Evolutionary conservation across 306 rosid genomes (phyloP).

Genomic region (Acmispon strigosus): DNA sequence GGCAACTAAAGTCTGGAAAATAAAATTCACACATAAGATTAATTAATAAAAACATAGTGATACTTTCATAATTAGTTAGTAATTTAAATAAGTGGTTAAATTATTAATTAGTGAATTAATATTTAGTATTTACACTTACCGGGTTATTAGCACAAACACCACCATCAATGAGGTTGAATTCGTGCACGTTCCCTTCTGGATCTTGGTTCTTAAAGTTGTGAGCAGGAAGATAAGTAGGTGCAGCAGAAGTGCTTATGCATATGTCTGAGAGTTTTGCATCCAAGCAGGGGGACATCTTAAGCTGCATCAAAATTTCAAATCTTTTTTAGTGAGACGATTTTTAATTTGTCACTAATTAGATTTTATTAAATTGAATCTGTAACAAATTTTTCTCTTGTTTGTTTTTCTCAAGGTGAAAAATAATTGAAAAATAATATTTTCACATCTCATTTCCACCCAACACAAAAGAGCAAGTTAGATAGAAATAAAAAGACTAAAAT

Average conservation of each 20-base stretch:
- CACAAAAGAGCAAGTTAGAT: too few relatives aligned
- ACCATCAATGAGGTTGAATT: slow-evolving; percentile 63
- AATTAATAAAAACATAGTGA: neutral
- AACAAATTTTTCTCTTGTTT: too few relatives aligned
- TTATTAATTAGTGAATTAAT: neutral
- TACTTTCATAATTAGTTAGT: neutral
- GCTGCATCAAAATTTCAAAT: slow-evolving; percentile 23
- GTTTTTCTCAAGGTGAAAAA: neutral
- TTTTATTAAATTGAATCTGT: neutral
- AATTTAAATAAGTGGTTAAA: neutral
- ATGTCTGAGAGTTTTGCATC: slow-evolving; percentile 49
- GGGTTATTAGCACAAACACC: slow-evolving; percentile 69
- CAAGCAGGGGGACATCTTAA: slow-evolving; percentile 17
- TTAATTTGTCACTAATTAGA: too few relatives aligned
- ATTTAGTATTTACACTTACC: slow-evolving; percentile 13
- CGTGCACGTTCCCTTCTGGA: slow-evolving; percentile 6
- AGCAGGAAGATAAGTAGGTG: slow-evolving; percentile 58
- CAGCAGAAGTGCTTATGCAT: slow-evolving; percentile 54
- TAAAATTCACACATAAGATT: neutral
- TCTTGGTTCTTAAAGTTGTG: slow-evolving; percentile 32
- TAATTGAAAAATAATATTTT: too few relatives aligned
- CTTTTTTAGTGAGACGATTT: too few relatives aligned
- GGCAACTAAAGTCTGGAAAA: slow-evolving; percentile 27
- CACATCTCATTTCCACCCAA: too few relatives aligned
- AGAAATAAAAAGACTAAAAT: too few relatives aligned